Evolutionary conservation across 768 basidiomycete genomes (phyloP), one percentile per base, ranked within the genome.

Genomic region (Mycena pura): DNA sequence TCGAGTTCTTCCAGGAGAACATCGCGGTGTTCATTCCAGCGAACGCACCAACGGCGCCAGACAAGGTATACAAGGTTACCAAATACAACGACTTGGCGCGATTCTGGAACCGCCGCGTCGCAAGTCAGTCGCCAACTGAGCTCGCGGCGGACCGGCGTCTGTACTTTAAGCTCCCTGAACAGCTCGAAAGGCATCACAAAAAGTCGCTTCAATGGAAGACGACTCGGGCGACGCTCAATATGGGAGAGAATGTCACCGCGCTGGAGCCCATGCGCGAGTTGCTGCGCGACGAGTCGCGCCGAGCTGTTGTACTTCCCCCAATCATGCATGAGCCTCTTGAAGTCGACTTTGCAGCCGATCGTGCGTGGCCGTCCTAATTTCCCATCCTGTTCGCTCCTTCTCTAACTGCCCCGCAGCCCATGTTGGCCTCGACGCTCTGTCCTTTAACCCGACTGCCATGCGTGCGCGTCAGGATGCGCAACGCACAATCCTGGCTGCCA

Each of bases 121-220:
- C 53, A 45, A 45, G n/a, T 7, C 60, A 59, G 40, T 51, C 61
- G 2, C 43, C 44, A 11, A 56, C 55, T 1, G 31, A 38, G 7
- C 39, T 56, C 6, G 55, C 54, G n/a, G 22, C 52, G 5, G 53
- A 52, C 34, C 31, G 52, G 6, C 52, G 58, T 14, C 32, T 64
- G 2, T 68, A 62, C 32, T 68, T 62, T 43, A 68, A 67, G 40
- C 45, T 67, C 1, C 66, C 66, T 0, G 56, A 60, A 25, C 66
- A 67, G 21, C 63, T 67, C 21, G 50, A 58, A 40, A 58, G 56
- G 3, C 66, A 67, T 40, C 63, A 64, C 60, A 67, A 67, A 41
- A 60, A 58, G 8, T 41, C 47, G 17, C 15, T 58, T 9, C 57
- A 58, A 28, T 58, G 57, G 48, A 58, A 49, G 40, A 50, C 57